Base-by-base conservation (phyloP, 2,329 filamentous ascomycete species). In the Nakataea oryzae region DNA sequence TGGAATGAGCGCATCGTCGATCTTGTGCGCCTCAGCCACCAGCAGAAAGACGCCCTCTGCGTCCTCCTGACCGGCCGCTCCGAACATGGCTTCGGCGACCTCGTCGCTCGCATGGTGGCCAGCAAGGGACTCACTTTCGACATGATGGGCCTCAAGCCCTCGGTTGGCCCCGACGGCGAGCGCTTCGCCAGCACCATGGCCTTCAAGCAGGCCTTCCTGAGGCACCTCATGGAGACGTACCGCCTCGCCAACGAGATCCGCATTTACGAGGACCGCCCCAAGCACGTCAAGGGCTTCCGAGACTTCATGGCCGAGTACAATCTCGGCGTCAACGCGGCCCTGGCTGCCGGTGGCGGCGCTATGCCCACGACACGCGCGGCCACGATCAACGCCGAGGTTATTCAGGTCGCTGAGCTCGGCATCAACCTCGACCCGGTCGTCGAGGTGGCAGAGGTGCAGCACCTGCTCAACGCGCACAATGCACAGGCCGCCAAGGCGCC, bases 1-100 rank as follows among this genome's bases (percentile, higher is more conserved):
- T 99, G 95, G 95, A 97, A 97, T 70, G 93, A 97, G 71, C 86
- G 89, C 68, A 87, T 99, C 63, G 87, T 86, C 62, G 84, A 92
- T 68, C 83, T 97, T 32, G 91, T 96, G 54, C 81, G 83, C 69
- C 78, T 97, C 62, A 93, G 88, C 72, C 90, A 90, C 79, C 77
- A 89, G 70, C 91, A 97, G 71, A 89, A 91, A 65, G 91, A 96
- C 71, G 89, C 90, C 0, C 78, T 97, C 50, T 91, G 86, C 60
- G 87, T 99, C 56, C 83, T 97, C 13, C 80, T 99, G 65, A 99
- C 95, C 0, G 95, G 95, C 29, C 86, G 95, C 54, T 85, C 86
- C 41, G 92, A 97, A 74, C 78, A 79, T 13, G 86, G 83, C 62
- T 97, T 96, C 70, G 79, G 86, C 56, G 86, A 90, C 0, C 79